These are phyloP conservation scores for Pisolithus marmoratus DNA, from an alignment of 768 basidiomycete species.

Conservation along the genomic window DNA sequence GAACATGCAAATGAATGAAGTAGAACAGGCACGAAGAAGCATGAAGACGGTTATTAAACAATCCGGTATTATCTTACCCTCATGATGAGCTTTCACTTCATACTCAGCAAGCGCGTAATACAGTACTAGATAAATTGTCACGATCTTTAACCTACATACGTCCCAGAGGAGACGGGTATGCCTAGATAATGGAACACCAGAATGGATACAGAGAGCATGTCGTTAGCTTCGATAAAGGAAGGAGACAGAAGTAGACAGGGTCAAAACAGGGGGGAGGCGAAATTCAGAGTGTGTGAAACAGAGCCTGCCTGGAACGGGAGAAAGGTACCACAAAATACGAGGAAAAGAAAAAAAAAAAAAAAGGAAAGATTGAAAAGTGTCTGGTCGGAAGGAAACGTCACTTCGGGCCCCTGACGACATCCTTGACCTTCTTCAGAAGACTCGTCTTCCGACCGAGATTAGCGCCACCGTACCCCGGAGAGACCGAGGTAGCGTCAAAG, in stretches of 20 bases:
- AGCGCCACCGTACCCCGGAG: conserved; percentile 34
- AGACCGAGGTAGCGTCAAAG: conserved; percentile 38
- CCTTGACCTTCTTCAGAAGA: conserved; percentile 74
- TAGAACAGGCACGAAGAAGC: too few species aligned
- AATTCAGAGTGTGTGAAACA: not conserved
- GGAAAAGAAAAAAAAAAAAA: too few species aligned
- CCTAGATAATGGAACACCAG: conserved; percentile 26
- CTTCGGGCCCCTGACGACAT: conserved; percentile 57
- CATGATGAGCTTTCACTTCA: too few species aligned
- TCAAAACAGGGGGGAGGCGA: not conserved
- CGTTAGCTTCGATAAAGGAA: conserved; percentile 3
- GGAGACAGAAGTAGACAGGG: not conserved
- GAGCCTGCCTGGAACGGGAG: not conserved
- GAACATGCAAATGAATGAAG: too few species aligned
- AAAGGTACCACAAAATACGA: not conserved
- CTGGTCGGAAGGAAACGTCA: conserved; percentile 9
- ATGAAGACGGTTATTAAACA: too few species aligned
- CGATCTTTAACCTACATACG: conserved; percentile 30
- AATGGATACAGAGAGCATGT: conserved; percentile 28
- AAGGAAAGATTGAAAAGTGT: not conserved
- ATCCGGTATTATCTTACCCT: too few species aligned
- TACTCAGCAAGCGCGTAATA: conserved; percentile 11
- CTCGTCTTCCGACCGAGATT: conserved; percentile 66
- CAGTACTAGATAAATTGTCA: conserved; percentile 26
- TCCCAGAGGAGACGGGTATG: conserved; percentile 25